These are phyloP conservation scores for Senecio squalidus DNA, from an alignment of 140 eudicot genomes.

Conservation along the genomic window DNA sequence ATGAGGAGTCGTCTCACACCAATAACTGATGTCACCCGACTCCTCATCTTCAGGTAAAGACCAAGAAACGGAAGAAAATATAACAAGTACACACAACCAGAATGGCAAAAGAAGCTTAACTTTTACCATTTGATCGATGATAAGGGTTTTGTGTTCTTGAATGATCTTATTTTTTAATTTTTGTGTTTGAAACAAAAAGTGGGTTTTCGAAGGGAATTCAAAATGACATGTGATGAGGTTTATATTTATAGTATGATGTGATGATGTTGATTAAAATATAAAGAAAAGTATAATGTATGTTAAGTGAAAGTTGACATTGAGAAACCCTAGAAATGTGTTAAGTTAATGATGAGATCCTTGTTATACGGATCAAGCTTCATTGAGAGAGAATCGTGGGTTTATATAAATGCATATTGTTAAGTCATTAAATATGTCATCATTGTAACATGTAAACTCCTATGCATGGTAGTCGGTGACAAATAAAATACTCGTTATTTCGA, in stretches of 20 bases:
- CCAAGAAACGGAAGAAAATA: constrained; percentile 12
- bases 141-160: constrained; percentile 3
- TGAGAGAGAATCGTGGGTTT: constrained; percentile 40
- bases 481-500: background rate
- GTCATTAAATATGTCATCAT: constrained; percentile 26
- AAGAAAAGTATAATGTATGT: constrained; percentile 21
- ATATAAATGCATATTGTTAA: constrained; percentile 12
- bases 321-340: constrained; percentile 35
- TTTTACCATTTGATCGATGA: constrained; percentile 16
- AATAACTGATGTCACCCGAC: constrained; percentile 28
- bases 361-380: constrained; percentile 40
- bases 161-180: background rate
- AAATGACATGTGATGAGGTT: constrained; percentile 19
- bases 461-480: constrained; percentile 26
- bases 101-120: constrained; percentile 15
- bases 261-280: background rate
- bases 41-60: constrained; percentile 16
- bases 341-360: constrained; percentile 35
- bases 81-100: constrained; percentile 8
- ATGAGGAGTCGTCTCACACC: constrained; percentile 78
- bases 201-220: constrained; percentile 15
- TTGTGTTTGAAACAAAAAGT: constrained; percentile 9
- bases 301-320: constrained; percentile 39
- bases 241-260: constrained; percentile 24
- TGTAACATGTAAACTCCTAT: constrained; percentile 18